These are phyloP conservation scores for Cichorium intybus DNA, from an alignment of 140 eudicot species.

Conservation along the genomic window DNA sequence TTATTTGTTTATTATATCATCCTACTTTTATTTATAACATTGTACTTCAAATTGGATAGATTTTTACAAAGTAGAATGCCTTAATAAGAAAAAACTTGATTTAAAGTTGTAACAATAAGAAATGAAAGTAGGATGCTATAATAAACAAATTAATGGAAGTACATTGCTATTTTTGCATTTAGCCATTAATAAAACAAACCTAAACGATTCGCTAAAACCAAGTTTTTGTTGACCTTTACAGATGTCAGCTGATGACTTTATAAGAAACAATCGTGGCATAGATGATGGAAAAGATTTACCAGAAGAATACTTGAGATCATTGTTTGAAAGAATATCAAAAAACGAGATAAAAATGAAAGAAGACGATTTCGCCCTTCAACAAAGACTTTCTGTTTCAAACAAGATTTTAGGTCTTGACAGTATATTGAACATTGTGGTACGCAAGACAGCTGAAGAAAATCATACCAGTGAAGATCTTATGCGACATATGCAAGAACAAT, in stretches of 20 bases:
- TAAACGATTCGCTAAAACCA: constrained; percentile 9
- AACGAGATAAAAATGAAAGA: constrained; percentile 96
- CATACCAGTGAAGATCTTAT: constrained; percentile 77
- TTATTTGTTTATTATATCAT: too few relatives aligned
- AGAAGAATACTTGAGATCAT: constrained; percentile 82
- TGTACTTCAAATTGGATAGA: too few relatives aligned
- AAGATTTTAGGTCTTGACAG: constrained; percentile 75
- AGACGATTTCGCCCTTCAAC: constrained; percentile 71
- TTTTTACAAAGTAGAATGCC: background rate
- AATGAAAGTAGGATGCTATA: background rate
- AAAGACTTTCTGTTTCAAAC: constrained; percentile 69
- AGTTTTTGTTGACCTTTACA: constrained; percentile 32
- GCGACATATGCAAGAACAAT: constrained; percentile 89
- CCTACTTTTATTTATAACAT: too few relatives aligned
- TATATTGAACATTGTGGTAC: constrained; percentile 79
- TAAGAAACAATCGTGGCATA: constrained; percentile 91
- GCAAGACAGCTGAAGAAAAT: constrained; percentile 73
- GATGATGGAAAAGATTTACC: constrained; percentile 94
- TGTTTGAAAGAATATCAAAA: constrained; percentile 79
- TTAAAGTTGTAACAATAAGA: background rate
- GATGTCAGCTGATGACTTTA: constrained; percentile 97
- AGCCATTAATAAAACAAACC: constrained; percentile 6
- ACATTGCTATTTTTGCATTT: background rate
- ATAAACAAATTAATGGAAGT: background rate
- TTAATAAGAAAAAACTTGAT: too few relatives aligned